phyloP scores from a whole-genome alignment of 345 rosid species.

The Eucalyptus urophylla region DNA sequence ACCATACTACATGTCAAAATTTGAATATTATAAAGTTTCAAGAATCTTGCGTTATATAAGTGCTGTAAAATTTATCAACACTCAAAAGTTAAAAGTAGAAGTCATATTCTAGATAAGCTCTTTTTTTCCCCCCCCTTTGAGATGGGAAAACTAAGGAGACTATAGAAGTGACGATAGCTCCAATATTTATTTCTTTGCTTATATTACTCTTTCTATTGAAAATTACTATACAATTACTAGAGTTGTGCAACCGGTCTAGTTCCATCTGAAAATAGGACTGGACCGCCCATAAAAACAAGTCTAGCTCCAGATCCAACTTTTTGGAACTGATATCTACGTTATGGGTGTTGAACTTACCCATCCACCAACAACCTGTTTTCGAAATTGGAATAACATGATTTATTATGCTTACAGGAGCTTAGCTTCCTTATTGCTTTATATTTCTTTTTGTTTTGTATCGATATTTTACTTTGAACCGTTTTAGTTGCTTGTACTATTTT shows the following conservation, averaged over 20 bases:
- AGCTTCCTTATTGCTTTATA: too few relatives aligned
- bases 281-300: neutral
- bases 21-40: neutral
- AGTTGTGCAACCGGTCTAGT: neutral
- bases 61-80: neutral
- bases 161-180: neutral
- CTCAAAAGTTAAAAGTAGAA: neutral
- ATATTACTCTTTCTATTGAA: neutral
- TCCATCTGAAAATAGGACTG: rapidly evolving
- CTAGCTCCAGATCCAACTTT: rapidly evolving
- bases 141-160: neutral
- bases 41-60: neutral
- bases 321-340: neutral
- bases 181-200: neutral
- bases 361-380: neutral
- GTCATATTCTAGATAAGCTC: neutral
- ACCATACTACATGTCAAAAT: neutral
- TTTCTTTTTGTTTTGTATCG: too few relatives aligned
- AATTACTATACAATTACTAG: neutral
- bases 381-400: too few relatives aligned
- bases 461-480: too few relatives aligned
- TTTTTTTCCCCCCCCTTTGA: rapidly evolving
- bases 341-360: neutral
- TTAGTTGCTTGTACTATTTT: too few relatives aligned
- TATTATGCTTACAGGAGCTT: too few relatives aligned